Base-by-base conservation (phyloP, 169 alveolate genomes). In the Fabrea salina region DNA sequence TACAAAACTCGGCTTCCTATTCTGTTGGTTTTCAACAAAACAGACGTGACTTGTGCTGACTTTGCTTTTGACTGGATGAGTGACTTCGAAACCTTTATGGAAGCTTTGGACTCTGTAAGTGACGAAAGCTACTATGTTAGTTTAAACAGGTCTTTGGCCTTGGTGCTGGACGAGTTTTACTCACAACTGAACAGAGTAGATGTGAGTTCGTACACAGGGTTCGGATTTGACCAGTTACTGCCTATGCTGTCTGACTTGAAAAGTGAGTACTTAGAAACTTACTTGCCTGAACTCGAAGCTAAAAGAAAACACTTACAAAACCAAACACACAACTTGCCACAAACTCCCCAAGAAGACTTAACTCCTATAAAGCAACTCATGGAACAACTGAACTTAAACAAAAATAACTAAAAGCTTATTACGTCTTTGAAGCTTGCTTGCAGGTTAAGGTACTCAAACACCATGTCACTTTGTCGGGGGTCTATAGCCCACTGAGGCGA, bases 1-100 rank as follows among this genome's bases (percentile, higher is more conserved):
- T 98, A 97, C 91, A 97, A 97, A 86, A 86, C 97, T 57, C 94
- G 94, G 59, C 89, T 98, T 27, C 99, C 99, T 0, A 90, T 97
- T 49, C 64, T 97, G 47, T 89, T 96, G 8, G 89, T 94, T 67
- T 97, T 97, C 92, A 98, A 97, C 94, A 98, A 98, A 81, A 95
- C 86, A 49, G 99, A 98, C 89, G 90, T 93, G 47, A 85, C 85
- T 7, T 85, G 88, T 56, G 94, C 87, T 71, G 87, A 84, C 25
- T 80, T 81, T 61, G 94, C 96, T 68, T 67, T 95, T 40, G 92
- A 95, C 74, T 97, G 99, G 98, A 93, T 97, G 97, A 85, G 87
- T 19, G 97, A 96, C 82, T 96, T 87, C 78, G 96, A 94, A 58
- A 72, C 83, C 47, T 95, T 95, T 75, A 92, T 93, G 72, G 95